Base-by-base conservation (phyloP, 352 stramenopile species). In the Phytophthora pluvialis region DNA sequence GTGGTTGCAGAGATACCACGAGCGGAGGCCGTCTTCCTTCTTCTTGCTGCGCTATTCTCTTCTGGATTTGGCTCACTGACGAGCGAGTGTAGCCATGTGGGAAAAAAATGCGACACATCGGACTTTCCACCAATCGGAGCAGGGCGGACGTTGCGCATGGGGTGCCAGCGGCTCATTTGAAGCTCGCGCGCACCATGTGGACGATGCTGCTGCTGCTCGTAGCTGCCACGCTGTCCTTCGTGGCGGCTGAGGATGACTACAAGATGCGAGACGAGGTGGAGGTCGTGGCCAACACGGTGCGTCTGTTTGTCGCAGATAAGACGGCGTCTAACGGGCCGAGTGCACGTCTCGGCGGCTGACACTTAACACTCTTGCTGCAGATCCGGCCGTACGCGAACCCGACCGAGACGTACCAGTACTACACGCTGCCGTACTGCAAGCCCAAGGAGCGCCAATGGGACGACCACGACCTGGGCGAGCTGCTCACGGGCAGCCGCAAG, bases 401-500 rank as follows among this genome's bases (percentile, higher is more conserved):
- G 18, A 98, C 93, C 3, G 97, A 99, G 75, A 99, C 97, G 49
- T 99, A 99, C 75, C 90, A 97, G 72, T 99, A 99, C 80, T 99
- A 99, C 80, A 98, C 94, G 46, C 80, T 99, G 40, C 97, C 97
- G 26, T 99, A 97, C 83, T 99, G 97, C 72, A 88, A 94, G 56
- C 80, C 82, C 8, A 89, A 88, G 50, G 83, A 93, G 64, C 74
- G 77, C 26, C 80, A 96, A 60, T 90, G 83, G 67, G 91, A 98
- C 64, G 90, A 95, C 26, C 90, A 98, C 62, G 81, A 93, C 36
- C 76, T 98, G 16, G 97, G 97, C 28, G 97, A 99, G 82, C 85
- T 98, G 53, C 95, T 99, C 52, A 97, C 90, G 1, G 97, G 97
- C 33, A 98, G 98, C 78, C 87, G 97, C 67, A 98, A 98, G 74